A percentile compares a stretch with the other conserved stretches of the same genome.
These are phyloP conservation scores for Pezicula carpinea DNA, from an alignment of 2,329 filamentous ascomycete genomes.

Conservation along the genomic window DNA sequence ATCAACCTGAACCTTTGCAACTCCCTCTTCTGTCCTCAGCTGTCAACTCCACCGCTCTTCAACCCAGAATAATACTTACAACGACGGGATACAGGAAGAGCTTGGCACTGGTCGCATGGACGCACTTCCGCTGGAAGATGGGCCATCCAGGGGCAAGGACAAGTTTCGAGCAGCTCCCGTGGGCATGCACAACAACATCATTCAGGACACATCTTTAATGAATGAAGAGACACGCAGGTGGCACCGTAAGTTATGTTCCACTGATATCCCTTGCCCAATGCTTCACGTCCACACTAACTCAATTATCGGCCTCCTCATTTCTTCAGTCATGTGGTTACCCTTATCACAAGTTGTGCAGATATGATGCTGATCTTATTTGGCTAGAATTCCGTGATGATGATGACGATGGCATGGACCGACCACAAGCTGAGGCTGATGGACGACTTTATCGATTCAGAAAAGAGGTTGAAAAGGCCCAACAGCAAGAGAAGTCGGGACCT, in stretches of 20 bases:
- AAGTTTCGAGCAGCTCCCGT: background rate
- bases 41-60: background rate
- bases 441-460: too few species aligned
- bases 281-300: background rate
- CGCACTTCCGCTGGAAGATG: conserved; percentile 6
- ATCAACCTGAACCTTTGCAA: too few species aligned
- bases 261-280: background rate
- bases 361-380: too few species aligned
- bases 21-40: background rate
- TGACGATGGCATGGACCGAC: too few species aligned
- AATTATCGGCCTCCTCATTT: too few species aligned
- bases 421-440: too few species aligned
- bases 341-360: too few species aligned
- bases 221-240: background rate
- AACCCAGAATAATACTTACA: background rate
- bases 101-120: conserved; percentile 8
- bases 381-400: too few species aligned
- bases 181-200: background rate
- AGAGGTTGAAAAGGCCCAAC: too few species aligned
- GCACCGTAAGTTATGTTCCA: background rate
- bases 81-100: conserved; percentile 3
- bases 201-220: background rate
- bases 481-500: too few species aligned
- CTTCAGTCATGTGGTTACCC: too few species aligned
- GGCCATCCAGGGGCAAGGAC: background rate